Conservation (phyloP, 2,329 filamentous ascomycete genomes). For the Coniochaeta sp. region DNA sequence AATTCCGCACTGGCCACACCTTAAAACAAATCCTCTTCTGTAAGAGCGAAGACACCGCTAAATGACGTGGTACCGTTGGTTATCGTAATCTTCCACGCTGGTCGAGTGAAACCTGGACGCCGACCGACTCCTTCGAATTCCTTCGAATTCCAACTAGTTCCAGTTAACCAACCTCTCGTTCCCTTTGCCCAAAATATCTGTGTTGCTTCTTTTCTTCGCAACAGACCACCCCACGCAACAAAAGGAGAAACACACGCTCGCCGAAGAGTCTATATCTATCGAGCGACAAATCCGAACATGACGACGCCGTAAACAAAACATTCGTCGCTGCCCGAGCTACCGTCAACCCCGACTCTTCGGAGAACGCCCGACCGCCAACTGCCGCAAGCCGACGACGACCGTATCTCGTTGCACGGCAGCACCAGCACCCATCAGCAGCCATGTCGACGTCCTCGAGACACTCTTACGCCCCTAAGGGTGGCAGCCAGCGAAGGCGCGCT, state of each 20-base stretch:
- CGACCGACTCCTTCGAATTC: no score
- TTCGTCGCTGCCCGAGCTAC: neutral
- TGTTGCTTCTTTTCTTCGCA: neutral
- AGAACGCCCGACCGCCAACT: neutral
- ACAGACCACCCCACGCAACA: no score
- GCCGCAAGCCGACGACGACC: neutral
- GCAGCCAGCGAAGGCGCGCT: conserved; percentile 31
- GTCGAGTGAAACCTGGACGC: neutral
- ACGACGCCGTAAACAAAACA: neutral
- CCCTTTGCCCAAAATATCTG: neutral
- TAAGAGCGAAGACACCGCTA: no score
- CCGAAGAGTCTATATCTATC: no score
- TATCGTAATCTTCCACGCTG: neutral
- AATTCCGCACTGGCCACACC: neutral
- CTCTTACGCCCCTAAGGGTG: conserved; percentile 27
- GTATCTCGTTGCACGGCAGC: neutral
- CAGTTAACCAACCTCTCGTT: neutral
- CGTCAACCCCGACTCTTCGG: neutral
- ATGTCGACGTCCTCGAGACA: conserved; percentile 48
- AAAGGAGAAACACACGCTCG: neutral
- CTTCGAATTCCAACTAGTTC: neutral
- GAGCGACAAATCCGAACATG: no score
- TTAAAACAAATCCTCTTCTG: conserved; percentile 1
- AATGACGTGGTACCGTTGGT: neutral
- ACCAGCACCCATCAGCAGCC: neutral